Percentiles rank a stretch among this genome's conserved stretches.
phyloP scores from a whole-genome alignment of 139 green algal genomes.

The Picochlorum sp. region DNA sequence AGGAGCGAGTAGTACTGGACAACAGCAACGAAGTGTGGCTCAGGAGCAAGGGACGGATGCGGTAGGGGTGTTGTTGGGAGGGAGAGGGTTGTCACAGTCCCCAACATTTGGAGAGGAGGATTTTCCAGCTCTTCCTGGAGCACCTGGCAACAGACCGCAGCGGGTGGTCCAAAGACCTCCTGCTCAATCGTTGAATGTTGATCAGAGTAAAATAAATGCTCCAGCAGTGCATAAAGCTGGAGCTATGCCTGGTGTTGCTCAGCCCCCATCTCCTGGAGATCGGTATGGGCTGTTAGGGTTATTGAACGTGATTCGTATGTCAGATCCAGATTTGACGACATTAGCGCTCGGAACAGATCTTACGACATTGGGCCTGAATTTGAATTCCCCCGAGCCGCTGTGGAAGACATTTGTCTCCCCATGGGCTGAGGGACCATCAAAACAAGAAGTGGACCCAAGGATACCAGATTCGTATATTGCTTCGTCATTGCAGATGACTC shows the following conservation, averaged over 20 bases:
- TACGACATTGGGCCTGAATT: slow-evolving; percentile 90
- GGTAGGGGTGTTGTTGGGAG: slow-evolving; percentile 30
- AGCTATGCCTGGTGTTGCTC: not conserved
- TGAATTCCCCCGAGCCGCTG: slow-evolving; percentile 75
- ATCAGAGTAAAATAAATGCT: slow-evolving; percentile 5
- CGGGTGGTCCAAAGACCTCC: slow-evolving; percentile 16
- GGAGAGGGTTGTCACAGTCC: slow-evolving; percentile 13
- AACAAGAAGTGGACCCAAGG: slow-evolving; percentile 74
- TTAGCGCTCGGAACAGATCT: slow-evolving; percentile 93
- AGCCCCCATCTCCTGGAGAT: slow-evolving; percentile 34
- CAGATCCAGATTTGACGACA: slow-evolving; percentile 86
- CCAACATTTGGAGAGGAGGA: slow-evolving; percentile 47
- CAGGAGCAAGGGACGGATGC: slow-evolving; percentile 3
- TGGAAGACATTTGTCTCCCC: slow-evolving; percentile 77
- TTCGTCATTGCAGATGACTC: slow-evolving; percentile 62
- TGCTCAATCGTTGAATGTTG: slow-evolving; percentile 1
- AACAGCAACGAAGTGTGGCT: not conserved
- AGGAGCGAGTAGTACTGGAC: not conserved
- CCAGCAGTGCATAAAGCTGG: slow-evolving; percentile 1
- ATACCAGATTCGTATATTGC: slow-evolving; percentile 77
- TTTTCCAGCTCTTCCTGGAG: slow-evolving; percentile 58
- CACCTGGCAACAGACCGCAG: not conserved
- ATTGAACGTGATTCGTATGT: slow-evolving; percentile 79
- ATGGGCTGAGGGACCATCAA: slow-evolving; percentile 65
- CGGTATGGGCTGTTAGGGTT: slow-evolving; percentile 86